Evolutionary conservation across 163 green algal genomes (phyloP), one percentile per base, ranked within the genome.

Genomic region (Picocystis sp.): DNA sequence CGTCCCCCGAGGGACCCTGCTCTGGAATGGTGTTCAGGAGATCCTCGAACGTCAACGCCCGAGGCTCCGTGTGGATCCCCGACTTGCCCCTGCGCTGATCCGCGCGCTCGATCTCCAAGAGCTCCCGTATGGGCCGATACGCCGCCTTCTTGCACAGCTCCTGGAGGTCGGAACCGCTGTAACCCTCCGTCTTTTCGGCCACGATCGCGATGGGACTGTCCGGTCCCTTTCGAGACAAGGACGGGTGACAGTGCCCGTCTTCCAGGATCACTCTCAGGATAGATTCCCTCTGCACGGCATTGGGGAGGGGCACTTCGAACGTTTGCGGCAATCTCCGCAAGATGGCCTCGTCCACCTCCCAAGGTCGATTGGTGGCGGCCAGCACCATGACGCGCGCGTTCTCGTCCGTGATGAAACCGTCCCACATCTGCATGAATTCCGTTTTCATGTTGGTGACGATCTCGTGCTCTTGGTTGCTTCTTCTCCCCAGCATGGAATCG

Each of bases 61-160:
- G 29, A 12, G 29, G 29, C 29, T 38, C 29, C 29, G 29, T 38
- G 29, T 38, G 29, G 5, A 12, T 38, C 29, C 29, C 29, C 29
- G 29, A 38, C 29, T 38, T 38, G 29, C 29, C 29, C 29, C 29
- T 38, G 5, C 29, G 5, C 8, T 8, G 47, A 35, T 54, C 38
- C 47, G 19, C 2, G 25, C 47, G 34, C 50, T 67, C 60, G 19
- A 22, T 35, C 33, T 22, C n/a, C 19, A 67, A 50, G 3, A 63
- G 42, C n/a, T 67, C 60, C 22, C 60, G 35, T 14, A 67, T 43
- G 17, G 60, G 60, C 5, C 41, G 35, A 22, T 55, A 59, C 1
- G 77, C 79, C 15, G 79, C 78, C 55, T 77, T 65, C 5, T 55
- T 59, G 69, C 79, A 84, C 41, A 88, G 64, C 60, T 85, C 72